Conservation (phyloP, 306 rosid genomes). For the Clitoria ternatea region DNA sequence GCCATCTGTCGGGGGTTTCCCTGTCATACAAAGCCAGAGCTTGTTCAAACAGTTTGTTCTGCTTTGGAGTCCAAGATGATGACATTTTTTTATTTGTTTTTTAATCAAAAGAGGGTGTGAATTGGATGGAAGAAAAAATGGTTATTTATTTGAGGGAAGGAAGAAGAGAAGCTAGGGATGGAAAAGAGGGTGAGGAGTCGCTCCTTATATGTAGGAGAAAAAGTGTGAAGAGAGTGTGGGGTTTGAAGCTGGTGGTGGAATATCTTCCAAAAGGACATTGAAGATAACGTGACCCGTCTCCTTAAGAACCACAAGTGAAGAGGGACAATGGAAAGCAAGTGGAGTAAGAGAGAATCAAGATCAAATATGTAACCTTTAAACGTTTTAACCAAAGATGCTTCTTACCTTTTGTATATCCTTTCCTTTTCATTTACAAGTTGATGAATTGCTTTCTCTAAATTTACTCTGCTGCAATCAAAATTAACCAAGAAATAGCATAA, state of each 20-base stretch:
- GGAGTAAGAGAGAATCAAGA: slow-evolving; percentile 43
- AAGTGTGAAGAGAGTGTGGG: slow-evolving; percentile 38
- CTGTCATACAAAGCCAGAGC: slow-evolving; percentile 67
- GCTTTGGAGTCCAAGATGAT: slow-evolving; percentile 65
- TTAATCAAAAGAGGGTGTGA: neutral
- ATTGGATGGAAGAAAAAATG: neutral
- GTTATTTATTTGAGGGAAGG: neutral
- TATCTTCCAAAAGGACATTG: slow-evolving; percentile 39
- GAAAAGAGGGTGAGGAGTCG: slow-evolving; percentile 34
- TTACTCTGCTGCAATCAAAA: neutral
- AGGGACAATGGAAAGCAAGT: slow-evolving; percentile 36
- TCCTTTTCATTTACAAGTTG: neutral
- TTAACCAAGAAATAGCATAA: neutral
- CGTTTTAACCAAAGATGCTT: slow-evolving; percentile 37
- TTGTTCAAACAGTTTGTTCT: slow-evolving; percentile 65
- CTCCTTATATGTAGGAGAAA: slow-evolving; percentile 66
- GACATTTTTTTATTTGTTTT: slow-evolving; percentile 33
- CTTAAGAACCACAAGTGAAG: slow-evolving; percentile 46
- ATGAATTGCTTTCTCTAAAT: neutral
- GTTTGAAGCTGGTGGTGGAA: slow-evolving; percentile 46
- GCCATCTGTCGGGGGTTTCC: slow-evolving; percentile 81
- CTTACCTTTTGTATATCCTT: slow-evolving; percentile 20
- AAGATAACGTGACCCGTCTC: slow-evolving; percentile 50
- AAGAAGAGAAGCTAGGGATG: slow-evolving; percentile 34
- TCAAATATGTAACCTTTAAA: slow-evolving; percentile 26